Evolutionary conservation across 768 basidiomycete species (phyloP).

Genomic region (Tylopilus intermedius): DNA sequence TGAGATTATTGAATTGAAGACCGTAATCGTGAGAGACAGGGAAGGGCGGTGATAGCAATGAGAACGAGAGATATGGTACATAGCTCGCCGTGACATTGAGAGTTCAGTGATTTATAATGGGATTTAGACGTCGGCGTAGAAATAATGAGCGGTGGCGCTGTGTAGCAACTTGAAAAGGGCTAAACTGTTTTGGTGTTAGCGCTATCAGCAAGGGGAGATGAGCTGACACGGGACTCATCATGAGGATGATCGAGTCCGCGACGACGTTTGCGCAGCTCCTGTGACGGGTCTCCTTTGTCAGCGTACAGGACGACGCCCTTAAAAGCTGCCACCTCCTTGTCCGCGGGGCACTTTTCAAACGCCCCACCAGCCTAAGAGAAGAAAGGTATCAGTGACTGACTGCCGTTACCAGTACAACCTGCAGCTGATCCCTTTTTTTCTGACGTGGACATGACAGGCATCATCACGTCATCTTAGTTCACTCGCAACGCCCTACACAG

Average conservation of each 20-base stretch:
- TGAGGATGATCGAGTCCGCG: too few species aligned
- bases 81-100: too few species aligned
- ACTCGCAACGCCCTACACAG: conserved; percentile 13
- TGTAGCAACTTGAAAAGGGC: too few species aligned
- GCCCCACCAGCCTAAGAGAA: not conserved
- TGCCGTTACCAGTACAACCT: conserved; percentile 6
- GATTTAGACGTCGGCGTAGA: too few species aligned
- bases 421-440: not conserved
- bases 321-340: not conserved
- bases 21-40: conserved; percentile 25
- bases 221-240: too few species aligned
- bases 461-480: conserved; percentile 13
- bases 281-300: not conserved
- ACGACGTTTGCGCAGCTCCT: too few species aligned
- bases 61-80: too few species aligned
- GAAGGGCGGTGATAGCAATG: not conserved
- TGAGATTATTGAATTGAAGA: conserved; percentile 45
- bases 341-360: too few species aligned
- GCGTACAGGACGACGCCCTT: not conserved
- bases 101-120: too few species aligned
- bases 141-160: too few species aligned
- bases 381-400: conserved; percentile 7
- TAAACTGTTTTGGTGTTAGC: too few species aligned
- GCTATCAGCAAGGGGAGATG: too few species aligned
- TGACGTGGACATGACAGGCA: not conserved